Conservation (phyloP, 2,329 filamentous ascomycete species). For the Tetracladium maxilliforme region DNA sequence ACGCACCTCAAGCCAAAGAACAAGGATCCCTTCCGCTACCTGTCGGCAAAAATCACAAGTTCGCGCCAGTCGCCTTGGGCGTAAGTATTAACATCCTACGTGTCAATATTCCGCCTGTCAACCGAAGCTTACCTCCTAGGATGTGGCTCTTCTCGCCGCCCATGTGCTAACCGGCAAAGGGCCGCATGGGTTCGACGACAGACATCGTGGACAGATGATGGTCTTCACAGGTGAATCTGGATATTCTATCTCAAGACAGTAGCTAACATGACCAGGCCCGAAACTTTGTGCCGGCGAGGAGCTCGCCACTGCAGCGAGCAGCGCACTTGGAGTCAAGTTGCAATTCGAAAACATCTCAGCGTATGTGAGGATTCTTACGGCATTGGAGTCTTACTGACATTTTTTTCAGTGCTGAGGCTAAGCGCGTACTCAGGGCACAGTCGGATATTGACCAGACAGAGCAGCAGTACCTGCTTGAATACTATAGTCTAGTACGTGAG, state of each 20-base stretch:
- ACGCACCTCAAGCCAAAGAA: conserved; percentile 26
- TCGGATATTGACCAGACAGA: conserved; percentile 21
- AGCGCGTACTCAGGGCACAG: conserved; percentile 20
- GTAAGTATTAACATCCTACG: conserved; percentile 11
- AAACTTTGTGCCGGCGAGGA: conserved; percentile 29
- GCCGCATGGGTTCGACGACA: conserved; percentile 30
- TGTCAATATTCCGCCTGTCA: neutral
- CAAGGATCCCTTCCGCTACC: conserved; percentile 29
- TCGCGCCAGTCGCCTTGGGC: conserved; percentile 31
- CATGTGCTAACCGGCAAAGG: conserved; percentile 31
- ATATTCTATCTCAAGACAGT: neutral
- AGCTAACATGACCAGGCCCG: conserved; percentile 17
- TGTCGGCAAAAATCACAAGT: conserved; percentile 29
- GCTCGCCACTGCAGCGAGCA: conserved; percentile 26
- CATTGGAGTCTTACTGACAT: conserved; percentile 4
- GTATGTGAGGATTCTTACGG: conserved; percentile 12
- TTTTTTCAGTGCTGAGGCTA: conserved; percentile 12
- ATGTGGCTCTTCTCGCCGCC: conserved; percentile 29
- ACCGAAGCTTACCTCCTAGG: conserved; percentile 12
- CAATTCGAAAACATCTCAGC: conserved; percentile 29
- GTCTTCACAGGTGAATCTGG: conserved; percentile 24
- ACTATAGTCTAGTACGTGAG: conserved; percentile 34
- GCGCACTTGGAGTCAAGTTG: conserved; percentile 24
- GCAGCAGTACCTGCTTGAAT: conserved; percentile 31
- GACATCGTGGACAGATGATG: conserved; percentile 35